These are phyloP conservation scores for Zoysia japonica DNA, from an alignment of 176 grass and related monocot species.

Conservation along the genomic window DNA sequence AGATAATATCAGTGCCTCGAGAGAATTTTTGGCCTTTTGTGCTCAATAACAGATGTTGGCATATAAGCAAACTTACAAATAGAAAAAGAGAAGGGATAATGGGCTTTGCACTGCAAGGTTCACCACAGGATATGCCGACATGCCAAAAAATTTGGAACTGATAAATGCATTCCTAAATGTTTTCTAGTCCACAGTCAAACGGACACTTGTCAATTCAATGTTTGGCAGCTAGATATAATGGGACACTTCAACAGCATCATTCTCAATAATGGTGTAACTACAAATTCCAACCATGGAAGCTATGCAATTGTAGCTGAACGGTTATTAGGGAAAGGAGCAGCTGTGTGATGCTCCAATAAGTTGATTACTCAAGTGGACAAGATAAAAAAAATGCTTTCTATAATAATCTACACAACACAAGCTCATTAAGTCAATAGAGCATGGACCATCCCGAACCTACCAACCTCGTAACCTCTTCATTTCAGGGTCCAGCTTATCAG, in stretches of 20 bases:
- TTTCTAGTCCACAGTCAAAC: background rate
- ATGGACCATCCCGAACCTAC: background rate
- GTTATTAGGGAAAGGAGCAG: background rate
- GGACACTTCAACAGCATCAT: background rate
- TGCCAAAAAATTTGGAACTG: background rate
- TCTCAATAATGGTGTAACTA: background rate
- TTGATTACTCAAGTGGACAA: background rate
- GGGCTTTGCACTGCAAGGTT: background rate
- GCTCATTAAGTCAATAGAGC: background rate
- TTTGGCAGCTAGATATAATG: background rate
- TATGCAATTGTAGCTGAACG: background rate
- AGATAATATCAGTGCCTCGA: background rate
- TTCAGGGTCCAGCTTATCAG: background rate
- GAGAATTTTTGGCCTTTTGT: background rate
- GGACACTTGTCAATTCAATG: background rate
- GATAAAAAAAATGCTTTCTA: slow-evolving; percentile 9
- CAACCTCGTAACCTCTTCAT: background rate
- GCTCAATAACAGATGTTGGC: background rate
- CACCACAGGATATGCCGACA: background rate
- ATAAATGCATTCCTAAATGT: background rate
- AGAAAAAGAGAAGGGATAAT: background rate
- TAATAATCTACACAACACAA: slow-evolving; percentile 7
- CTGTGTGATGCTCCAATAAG: background rate
- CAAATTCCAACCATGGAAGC: slow-evolving; percentile 33
- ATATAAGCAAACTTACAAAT: background rate